phyloP scores from a whole-genome alignment of 768 basidiomycete species.

The Pholiota microspora region DNA sequence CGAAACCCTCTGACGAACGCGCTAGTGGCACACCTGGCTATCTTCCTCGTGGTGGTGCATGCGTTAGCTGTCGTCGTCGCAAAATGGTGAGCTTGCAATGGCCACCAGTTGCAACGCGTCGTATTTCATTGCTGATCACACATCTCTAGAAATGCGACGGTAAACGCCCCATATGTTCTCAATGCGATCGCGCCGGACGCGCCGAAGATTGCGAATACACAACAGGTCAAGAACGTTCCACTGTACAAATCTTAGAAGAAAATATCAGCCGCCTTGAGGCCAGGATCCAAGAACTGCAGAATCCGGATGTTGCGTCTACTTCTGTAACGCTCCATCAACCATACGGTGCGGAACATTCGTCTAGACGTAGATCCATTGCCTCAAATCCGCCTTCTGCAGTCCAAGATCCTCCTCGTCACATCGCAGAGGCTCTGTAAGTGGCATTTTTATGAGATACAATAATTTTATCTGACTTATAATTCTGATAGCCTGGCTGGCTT shows the following conservation, averaged over 20 bases:
- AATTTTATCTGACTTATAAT: conserved; percentile 5
- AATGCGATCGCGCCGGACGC: conserved; percentile 45
- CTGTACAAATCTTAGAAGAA: conserved; percentile 50
- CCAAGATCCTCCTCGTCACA: conserved; percentile 30
- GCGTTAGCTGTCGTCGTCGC: conserved; percentile 28
- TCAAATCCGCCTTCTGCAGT: conserved; percentile 3
- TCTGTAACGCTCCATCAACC: conserved; percentile 35
- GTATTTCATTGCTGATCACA: no score
- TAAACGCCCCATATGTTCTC: conserved; percentile 47
- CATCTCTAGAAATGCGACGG: conserved; percentile 60
- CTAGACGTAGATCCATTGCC: background rate
- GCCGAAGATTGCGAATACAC: conserved; percentile 61
- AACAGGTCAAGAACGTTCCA: conserved; percentile 42
- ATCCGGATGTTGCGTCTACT: conserved; percentile 27
- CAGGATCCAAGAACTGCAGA: conserved; percentile 45
- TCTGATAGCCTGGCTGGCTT: conserved; percentile 35
- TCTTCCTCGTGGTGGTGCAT: conserved; percentile 27
- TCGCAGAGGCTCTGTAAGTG: conserved; percentile 31
- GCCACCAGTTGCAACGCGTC: no score
- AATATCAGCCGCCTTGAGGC: conserved; percentile 43
- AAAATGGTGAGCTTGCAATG: conserved; percentile 30
- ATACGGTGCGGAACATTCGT: conserved; percentile 23
- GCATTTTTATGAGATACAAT: background rate
- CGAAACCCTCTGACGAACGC: conserved; percentile 11
- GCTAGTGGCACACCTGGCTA: conserved; percentile 15